Evolutionary conservation across 257 asterid species (phyloP), one percentile per base, ranked within the genome.

Genomic region (Verbascum thapsus): DNA sequence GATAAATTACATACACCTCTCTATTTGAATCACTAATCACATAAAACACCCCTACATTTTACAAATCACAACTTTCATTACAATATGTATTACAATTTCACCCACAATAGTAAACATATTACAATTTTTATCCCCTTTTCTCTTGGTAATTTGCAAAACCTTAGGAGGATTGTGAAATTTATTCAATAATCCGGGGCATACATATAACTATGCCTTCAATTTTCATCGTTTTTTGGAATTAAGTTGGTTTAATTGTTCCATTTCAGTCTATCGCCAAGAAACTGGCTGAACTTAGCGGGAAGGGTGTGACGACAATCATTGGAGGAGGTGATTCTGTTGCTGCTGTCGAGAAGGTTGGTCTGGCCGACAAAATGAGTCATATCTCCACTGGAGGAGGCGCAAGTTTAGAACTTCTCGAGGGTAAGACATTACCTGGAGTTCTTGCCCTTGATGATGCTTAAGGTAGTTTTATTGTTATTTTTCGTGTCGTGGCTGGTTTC

Each of bases 261-360:
- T 63, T 38, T 35, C 61, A 79, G 84, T 54, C 79, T 12, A 59
- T 79, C 8, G 84, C 84, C 18, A 72, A 75, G 61, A 75, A 75
- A 48, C 43, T 79, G 71, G 81, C 84, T 5, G 84, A 79, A 23
- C 72, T 79, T 15, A 69, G 76, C 17, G 74, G 57, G 20, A 75
- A 75, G 44, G 81, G 79, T 18, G 84, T 75, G 66, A 75, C 83
- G 0, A 77, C 83, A 8, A 77, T 77, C 58, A 77, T 79, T 8
- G 84, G 81, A 43, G 84, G 84, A 26, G 84, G 84, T 2, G 84
- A 78, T 38, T 75, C 84, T 6, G 84, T 75, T 47, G 84, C 81
- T 16, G 84, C 84, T 7, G 84, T 79, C n/a, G 79, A 72, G 63
- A 75, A 72, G 74, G 83, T 66, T 69, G 83, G 83, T 11, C 61